Evolutionary conservation across 2,329 filamentous ascomycete species (phyloP).

Genomic region (Phaeosphaeriaceae sp.): DNA sequence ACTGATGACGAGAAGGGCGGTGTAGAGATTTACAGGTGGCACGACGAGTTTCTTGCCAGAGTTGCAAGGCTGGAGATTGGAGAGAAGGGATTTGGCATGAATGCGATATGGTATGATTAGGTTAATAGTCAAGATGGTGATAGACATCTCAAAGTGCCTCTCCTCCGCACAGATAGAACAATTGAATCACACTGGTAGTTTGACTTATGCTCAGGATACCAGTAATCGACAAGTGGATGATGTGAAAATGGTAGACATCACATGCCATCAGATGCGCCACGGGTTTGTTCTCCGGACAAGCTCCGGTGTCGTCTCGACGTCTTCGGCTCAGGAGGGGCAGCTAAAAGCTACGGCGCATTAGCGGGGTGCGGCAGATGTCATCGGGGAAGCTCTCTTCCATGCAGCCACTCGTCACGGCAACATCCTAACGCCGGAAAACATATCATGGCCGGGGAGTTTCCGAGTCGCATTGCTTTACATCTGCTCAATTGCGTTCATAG

Average conservation of each 20-base stretch:
- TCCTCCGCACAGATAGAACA: too few relatives aligned
- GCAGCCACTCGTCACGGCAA: background rate
- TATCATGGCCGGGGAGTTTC: background rate
- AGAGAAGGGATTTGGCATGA: slow-evolving; percentile 94
- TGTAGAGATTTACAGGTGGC: slow-evolving; percentile 87
- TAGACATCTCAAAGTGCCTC: too few relatives aligned
- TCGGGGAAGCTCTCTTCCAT: slow-evolving; percentile 32
- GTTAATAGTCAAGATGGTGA: background rate
- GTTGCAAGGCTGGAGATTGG: slow-evolving; percentile 79
- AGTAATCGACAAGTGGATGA: too few relatives aligned
- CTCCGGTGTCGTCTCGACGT: background rate
- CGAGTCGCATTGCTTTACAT: background rate
- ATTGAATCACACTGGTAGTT: background rate
- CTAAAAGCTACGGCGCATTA: slow-evolving; percentile 17
- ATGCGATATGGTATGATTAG: slow-evolving; percentile 92
- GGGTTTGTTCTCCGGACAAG: background rate
- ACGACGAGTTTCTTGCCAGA: slow-evolving; percentile 78
- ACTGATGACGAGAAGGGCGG: slow-evolving; percentile 89
- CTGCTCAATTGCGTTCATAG: background rate
- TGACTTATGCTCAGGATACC: too few relatives aligned
- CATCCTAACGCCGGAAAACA: slow-evolving; percentile 2
- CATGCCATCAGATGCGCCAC: background rate
- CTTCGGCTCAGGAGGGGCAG: slow-evolving; percentile 35
- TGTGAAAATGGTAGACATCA: too few relatives aligned
- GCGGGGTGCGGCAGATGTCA: slow-evolving; percentile 42